phyloP scores from a whole-genome alignment of 2,329 filamentous ascomycete genomes.

The Cladosporium sp. region DNA sequence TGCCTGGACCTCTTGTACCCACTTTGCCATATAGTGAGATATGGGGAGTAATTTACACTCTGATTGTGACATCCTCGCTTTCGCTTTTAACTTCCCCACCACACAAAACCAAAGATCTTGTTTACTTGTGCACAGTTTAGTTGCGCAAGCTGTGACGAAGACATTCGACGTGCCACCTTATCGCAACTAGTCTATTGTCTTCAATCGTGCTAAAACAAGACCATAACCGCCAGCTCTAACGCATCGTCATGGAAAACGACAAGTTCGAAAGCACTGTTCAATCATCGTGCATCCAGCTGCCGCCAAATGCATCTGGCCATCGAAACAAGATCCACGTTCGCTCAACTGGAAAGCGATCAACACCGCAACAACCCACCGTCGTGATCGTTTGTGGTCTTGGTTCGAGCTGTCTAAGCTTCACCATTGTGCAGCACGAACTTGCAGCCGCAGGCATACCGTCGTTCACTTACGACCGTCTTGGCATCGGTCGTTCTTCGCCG shows the following conservation, averaged over 20 bases:
- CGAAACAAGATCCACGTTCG: neutral
- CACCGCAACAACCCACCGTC: neutral
- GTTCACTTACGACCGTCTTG: slow-evolving; percentile 1
- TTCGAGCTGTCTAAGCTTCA: neutral
- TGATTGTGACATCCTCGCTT: neutral
- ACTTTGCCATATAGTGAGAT: neutral
- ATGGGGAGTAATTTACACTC: neutral
- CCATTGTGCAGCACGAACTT: neutral
- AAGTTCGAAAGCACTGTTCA: neutral
- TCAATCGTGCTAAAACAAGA: neutral
- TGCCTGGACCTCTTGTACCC: neutral
- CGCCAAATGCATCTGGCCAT: neutral
- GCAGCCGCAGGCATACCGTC: neutral
- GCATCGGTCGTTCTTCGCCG: neutral
- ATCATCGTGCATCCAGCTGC: neutral
- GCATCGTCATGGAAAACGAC: neutral
- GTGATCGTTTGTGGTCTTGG: neutral
- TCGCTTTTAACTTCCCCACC: neutral
- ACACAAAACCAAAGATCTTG: neutral
- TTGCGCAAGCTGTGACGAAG: neutral
- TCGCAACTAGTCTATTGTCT: neutral
- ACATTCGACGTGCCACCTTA: neutral
- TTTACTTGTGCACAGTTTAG: neutral
- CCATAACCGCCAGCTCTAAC: neutral
- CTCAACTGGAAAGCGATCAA: neutral